Percentiles rank a stretch among this genome's conserved stretches.
Evolutionary conservation across 202 grass and related monocot species (phyloP).

Genomic region (Dendrocalamus latiflorus): DNA sequence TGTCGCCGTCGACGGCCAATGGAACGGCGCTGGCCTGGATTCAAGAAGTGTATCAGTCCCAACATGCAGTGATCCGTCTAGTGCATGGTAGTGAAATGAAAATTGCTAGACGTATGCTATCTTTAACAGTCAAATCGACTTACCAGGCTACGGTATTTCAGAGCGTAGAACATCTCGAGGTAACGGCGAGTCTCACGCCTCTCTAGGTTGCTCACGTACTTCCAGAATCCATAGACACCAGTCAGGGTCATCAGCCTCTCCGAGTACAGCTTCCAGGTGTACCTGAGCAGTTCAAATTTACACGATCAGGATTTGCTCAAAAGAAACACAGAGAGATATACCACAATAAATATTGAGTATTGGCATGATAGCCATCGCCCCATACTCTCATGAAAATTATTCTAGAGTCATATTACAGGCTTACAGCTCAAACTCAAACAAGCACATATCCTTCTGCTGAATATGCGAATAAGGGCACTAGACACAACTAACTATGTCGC

Average conservation of each 20-base stretch:
- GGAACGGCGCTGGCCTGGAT: too few species aligned
- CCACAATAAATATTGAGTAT: too few species aligned
- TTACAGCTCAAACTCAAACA: too few species aligned
- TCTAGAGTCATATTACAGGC: too few species aligned
- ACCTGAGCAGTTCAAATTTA: slow-evolving; percentile 41
- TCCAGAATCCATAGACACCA: slow-evolving; percentile 93
- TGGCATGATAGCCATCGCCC: too few species aligned
- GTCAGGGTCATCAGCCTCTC: slow-evolving; percentile 97
- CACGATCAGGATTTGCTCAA: neutral
- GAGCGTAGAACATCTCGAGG: slow-evolving; percentile 91
- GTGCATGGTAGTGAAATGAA: too few species aligned
- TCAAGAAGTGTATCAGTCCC: too few species aligned
- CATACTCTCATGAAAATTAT: too few species aligned
- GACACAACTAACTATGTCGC: neutral
- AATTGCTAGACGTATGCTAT: neutral
- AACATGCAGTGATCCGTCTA: too few species aligned
- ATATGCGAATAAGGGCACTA: neutral
- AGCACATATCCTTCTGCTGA: neutral
- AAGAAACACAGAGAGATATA: too few species aligned
- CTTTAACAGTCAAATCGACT: neutral
- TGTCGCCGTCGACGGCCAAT: too few species aligned
- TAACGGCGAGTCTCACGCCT: slow-evolving; percentile 86
- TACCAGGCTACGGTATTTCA: slow-evolving; percentile 85
- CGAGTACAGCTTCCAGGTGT: slow-evolving; percentile 96
- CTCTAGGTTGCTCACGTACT: slow-evolving; percentile 83